Conservation (phyloP, 495 filamentous ascomycete genomes). For the Trichoderma orchidacearum region DNA sequence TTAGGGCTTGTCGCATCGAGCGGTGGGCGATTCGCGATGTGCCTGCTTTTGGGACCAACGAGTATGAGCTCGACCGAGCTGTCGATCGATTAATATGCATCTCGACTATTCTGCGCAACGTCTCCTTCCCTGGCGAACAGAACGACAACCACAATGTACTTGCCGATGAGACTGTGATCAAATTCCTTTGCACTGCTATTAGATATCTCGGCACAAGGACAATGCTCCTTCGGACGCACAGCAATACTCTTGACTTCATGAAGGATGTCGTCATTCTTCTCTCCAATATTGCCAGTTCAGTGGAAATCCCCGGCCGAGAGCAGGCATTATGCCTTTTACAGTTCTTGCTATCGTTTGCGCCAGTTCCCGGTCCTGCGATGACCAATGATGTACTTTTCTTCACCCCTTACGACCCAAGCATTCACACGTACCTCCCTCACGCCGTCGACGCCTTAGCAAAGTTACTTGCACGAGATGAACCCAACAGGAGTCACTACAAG, state of each 20-base stretch:
- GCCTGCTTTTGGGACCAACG: conserved; percentile 58
- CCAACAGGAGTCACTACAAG: conserved; percentile 72
- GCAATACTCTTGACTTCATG: conserved; percentile 87
- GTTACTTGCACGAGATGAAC: conserved; percentile 82
- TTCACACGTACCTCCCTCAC: conserved; percentile 79
- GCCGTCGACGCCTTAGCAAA: conserved; percentile 88
- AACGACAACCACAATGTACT: conserved; percentile 61
- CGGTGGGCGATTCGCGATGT: conserved; percentile 53
- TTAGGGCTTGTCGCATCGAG: conserved; percentile 62
- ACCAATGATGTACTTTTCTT: conserved; percentile 53
- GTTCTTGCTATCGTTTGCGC: conserved; percentile 83
- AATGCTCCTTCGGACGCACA: conserved; percentile 63
- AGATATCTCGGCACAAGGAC: conserved; percentile 82
- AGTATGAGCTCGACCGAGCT: conserved; percentile 73
- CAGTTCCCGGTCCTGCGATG: conserved; percentile 43
- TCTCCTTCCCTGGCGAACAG: conserved; percentile 47
- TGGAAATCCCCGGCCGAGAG: conserved; percentile 76
- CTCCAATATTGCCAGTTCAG: conserved; percentile 68
- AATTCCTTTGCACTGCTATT: conserved; percentile 69
- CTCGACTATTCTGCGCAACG: conserved; percentile 83
- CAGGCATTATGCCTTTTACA: conserved; percentile 78
- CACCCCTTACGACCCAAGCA: conserved; percentile 58
- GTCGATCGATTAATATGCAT: conserved; percentile 81
- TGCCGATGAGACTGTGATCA: conserved; percentile 59
- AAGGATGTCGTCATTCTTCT: conserved; percentile 85